phyloP scores from a whole-genome alignment of 1,284 basidiomycete genomes.

The Golubevia pallescens region DNA sequence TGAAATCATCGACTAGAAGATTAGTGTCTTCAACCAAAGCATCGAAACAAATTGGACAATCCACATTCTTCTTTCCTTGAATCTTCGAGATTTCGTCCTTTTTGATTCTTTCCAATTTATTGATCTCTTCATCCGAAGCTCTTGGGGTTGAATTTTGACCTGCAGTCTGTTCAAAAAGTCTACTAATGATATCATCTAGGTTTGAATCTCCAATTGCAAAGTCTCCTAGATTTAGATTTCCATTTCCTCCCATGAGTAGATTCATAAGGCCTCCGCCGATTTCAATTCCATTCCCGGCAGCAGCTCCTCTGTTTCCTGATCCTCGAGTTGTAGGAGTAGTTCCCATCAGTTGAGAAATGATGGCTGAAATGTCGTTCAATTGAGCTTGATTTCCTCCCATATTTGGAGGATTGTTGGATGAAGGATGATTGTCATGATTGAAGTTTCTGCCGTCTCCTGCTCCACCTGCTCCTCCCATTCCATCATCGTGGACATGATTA shows the following conservation, averaged over 20 bases:
- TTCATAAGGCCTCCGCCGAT: slow-evolving; percentile 20
- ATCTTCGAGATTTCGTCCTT: slow-evolving; percentile 18
- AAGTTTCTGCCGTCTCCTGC: slow-evolving; percentile 45
- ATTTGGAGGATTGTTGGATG: background rate
- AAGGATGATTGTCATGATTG: slow-evolving; percentile 43
- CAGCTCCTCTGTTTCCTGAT: slow-evolving; percentile 9
- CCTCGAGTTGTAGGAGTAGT: background rate
- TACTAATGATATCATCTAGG: slow-evolving; percentile 49
- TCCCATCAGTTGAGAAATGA: background rate
- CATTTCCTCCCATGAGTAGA: slow-evolving; percentile 23
- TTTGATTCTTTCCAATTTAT: slow-evolving; percentile 31
- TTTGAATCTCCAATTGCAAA: slow-evolving; percentile 46
- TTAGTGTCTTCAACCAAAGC: too few species aligned
- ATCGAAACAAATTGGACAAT: too few species aligned
- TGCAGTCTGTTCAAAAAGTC: slow-evolving; percentile 52
- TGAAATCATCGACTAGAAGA: too few species aligned
- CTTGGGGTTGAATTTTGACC: slow-evolving; percentile 38
- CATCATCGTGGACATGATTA: slow-evolving; percentile 39
- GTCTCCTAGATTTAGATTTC: slow-evolving; percentile 37
- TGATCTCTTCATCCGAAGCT: slow-evolving; percentile 39
- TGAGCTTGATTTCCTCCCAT: background rate
- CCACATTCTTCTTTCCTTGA: background rate
- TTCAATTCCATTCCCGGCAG: slow-evolving; percentile 28
- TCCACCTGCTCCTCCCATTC: slow-evolving; percentile 49
- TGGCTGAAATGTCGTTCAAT: background rate